Evolutionary conservation across 306 rosid species (phyloP), one percentile per base, ranked within the genome.

Genomic region (Cicer yamashitae): DNA sequence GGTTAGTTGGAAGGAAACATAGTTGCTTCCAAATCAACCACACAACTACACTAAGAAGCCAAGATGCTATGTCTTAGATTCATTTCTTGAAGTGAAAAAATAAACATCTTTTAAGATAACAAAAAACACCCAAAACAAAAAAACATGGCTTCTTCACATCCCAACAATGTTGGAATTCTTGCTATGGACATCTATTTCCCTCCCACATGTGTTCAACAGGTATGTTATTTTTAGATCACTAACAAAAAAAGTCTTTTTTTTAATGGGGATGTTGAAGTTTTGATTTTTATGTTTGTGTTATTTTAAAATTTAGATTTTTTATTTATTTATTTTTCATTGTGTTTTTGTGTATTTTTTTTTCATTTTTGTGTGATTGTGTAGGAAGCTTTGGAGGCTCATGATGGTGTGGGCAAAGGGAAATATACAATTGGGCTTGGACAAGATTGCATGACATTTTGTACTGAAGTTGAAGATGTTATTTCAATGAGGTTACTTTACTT

Each of bases 181-280:
- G 97, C 97, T 58, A 47, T 88, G 44, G 98, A 93, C 63, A 89
- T 93, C 89, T 88, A 93, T 87, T 91, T 93, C 83, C 98, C 98
- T 71, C 83, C 90, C 43, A 77, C 91, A 65, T 93, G 86, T 71
- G 82, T 93, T 85, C 93, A 84, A 57, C 98, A 93, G 97, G 97
- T 91, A 54, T 30, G 37, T 52, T 15, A 52, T 17, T 7, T 48
- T 18, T 18, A 17, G 61, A 54, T 20, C 13, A 54, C 37, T 18
- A 0, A 1, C 37, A 54, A 18, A 54, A 18, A 54, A 56, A 8
- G 56, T n/a, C 0, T 50, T 50, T 51, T n/a, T 14, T 51, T 20
- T n/a, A 6, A 51, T 52, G 3, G 57, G 10, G 25, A 7, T 14
- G 58, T 7, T 52, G 9, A 44, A 10, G 6, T 70, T 38, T 5